Percentiles rank a stretch among this genome's conserved stretches.
phyloP scores from a whole-genome alignment of 768 basidiomycete genomes.

The Naganishia vaughanmartiniae region DNA sequence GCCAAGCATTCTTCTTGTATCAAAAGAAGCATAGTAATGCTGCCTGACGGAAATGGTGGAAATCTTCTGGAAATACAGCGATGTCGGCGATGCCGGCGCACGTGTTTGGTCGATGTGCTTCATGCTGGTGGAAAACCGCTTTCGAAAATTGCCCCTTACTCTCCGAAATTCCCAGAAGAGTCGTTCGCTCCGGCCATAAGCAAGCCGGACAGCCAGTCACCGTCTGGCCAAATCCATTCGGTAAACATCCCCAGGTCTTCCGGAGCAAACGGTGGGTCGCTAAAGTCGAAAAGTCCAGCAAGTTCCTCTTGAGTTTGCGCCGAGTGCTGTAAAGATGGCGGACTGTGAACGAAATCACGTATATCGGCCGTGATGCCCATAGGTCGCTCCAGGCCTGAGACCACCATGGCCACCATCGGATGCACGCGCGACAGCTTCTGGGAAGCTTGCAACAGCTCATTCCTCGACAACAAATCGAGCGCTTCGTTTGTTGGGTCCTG shows the following conservation, averaged over 20 bases:
- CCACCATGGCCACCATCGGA: conserved; percentile 4
- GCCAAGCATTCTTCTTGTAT: neutral
- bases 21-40: too few species aligned
- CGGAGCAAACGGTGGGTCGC: neutral
- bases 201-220: conserved; percentile 16
- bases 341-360: neutral
- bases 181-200: neutral
- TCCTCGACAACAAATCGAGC: neutral
- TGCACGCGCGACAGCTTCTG: conserved; percentile 8
- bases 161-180: neutral
- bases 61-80: neutral
- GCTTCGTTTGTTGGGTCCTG: neutral
- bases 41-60: too few species aligned
- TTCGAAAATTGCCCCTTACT: neutral
- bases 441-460: neutral
- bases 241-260: conserved; percentile 1
- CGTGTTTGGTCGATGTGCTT: neutral
- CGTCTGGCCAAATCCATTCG: conserved; percentile 19
- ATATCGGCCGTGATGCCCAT: conserved; percentile 1
- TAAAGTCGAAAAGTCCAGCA: neutral
- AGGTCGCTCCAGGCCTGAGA: neutral
- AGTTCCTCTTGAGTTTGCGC: neutral
- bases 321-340: too few species aligned
- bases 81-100: neutral
- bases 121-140: neutral